phyloP scores from a whole-genome alignment of 108 stramenopile genomes.

The Pseudonitzschia multistriata region DNA sequence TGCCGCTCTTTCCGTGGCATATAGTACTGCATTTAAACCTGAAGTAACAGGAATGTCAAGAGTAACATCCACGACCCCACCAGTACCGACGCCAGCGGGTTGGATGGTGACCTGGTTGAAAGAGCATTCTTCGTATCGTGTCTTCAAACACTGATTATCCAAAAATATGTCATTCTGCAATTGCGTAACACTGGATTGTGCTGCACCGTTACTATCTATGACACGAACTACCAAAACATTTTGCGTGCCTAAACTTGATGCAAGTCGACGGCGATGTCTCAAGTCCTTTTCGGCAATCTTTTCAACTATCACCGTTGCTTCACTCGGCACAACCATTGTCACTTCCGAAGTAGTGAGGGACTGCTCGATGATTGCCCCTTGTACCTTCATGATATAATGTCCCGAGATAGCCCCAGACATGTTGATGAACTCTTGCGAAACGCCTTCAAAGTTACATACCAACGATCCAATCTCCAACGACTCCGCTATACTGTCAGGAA shows the following conservation, averaged over 20 bases:
- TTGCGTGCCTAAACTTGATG: not conserved
- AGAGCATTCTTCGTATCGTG: constrained; percentile 45
- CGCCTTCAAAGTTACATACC: no score
- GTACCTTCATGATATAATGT: no score
- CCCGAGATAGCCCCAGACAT: no score
- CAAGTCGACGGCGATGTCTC: no score
- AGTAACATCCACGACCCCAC: not conserved
- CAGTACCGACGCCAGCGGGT: not conserved
- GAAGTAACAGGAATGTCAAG: not conserved
- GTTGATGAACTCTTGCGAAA: no score
- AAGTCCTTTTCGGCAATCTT: no score
- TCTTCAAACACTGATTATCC: constrained; percentile 37
- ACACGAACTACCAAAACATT: not conserved
- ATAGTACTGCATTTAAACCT: not conserved
- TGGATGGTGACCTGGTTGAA: constrained; percentile 15
- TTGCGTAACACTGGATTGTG: not conserved
- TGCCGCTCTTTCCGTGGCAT: not conserved
- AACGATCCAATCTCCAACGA: no score
- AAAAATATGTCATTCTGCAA: constrained; percentile 5
- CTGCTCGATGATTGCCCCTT: no score
- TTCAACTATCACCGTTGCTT: no score
- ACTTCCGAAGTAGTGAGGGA: no score
- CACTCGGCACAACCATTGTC: no score
- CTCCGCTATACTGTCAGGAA: no score
- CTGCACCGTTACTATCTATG: not conserved